phyloP scores from a whole-genome alignment of 1,284 basidiomycete genomes.

The Irpex rosettiformis region DNA sequence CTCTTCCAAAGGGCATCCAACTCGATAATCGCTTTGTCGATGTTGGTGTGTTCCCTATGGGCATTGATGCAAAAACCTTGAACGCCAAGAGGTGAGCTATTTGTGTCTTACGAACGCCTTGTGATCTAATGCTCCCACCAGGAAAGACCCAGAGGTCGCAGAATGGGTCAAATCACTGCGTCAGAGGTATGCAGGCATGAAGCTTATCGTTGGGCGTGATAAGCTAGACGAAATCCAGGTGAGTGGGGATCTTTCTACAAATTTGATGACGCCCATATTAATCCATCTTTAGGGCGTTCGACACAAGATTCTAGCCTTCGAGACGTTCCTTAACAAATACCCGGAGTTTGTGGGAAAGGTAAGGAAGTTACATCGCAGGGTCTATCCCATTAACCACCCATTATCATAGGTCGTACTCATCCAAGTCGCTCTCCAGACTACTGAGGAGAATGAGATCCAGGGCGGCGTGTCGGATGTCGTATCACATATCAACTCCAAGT shows the following conservation, averaged over 20 bases:
- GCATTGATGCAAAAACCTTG: slow-evolving; percentile 76
- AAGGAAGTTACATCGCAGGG: not conserved
- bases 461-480: slow-evolving; percentile 77
- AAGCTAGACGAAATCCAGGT: slow-evolving; percentile 85
- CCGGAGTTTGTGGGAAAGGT: slow-evolving; percentile 78
- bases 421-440: slow-evolving; percentile 84
- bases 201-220: slow-evolving; percentile 83
- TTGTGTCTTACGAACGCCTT: not conserved
- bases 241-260: slow-evolving; percentile 16
- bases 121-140: slow-evolving; percentile 22
- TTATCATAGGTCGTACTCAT: slow-evolving; percentile 66
- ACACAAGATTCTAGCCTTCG: slow-evolving; percentile 83
- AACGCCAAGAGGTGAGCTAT: slow-evolving; percentile 59
- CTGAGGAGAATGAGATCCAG: slow-evolving; percentile 71
- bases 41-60: slow-evolving; percentile 86
- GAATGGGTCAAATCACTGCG: slow-evolving; percentile 79
- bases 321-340: slow-evolving; percentile 76
- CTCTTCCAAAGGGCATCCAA: slow-evolving; percentile 82
- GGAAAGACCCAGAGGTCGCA: slow-evolving; percentile 72
- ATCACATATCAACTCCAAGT: slow-evolving; percentile 78
- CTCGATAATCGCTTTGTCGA: slow-evolving; percentile 67
- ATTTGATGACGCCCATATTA: not conserved
- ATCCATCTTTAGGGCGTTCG: slow-evolving; percentile 53
- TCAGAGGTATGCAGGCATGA: slow-evolving; percentile 81
- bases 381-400: not conserved